Evolutionary conservation across 2,329 filamentous ascomycete genomes (phyloP), one percentile per base, ranked within the genome.

Genomic region (Scopulariopsis brevicaulis): DNA sequence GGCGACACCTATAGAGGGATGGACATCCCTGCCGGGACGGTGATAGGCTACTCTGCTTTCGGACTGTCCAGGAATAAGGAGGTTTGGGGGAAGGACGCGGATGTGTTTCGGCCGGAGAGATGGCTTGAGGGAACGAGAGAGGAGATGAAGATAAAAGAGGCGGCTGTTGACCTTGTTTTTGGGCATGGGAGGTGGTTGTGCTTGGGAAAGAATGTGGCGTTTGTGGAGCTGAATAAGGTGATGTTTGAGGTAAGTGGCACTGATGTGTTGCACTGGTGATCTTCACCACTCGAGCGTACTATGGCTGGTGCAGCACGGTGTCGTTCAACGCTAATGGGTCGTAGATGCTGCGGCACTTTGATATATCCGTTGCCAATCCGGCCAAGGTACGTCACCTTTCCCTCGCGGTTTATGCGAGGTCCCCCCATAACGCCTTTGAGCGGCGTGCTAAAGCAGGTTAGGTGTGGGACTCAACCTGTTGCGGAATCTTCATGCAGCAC

Each of bases 171-270:
- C 15, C 58, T 74, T 11, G 64, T 73, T 0, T 75, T 75, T 57
- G 68, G 72, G 2, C 68, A 70, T 25, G 73, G 74, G 0, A 59
- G 67, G 3, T 74, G 69, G 66, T 65, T 67, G 50, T 76, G 74
- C 51, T 60, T 74, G 14, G 73, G 74, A 1, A 67, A 69, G 4
- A 67, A 67, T 0, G 65, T 75, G 25, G 72, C 73, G 1, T 55
- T 69, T 10, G 69, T 76, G 62, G 72, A 75, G 61, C 25, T 74
- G 57, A 72, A 72, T 50, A 70, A 71, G 64, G 55, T 70, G 2
- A 66, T 73, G 35, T 71, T 75, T 22, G 74, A 79, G 68, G 72
- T 73, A 53, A 46, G 56, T 53, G 18, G n/a, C 1, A 15, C 25
- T 7, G n/a, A 14, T 43, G 18, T 15, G 18, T 6, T 14, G 12